These are phyloP conservation scores for Zhuliangozyma blackwelliae DNA, from an alignment of 1,139 yeast genomes.

Conservation along the genomic window DNA sequence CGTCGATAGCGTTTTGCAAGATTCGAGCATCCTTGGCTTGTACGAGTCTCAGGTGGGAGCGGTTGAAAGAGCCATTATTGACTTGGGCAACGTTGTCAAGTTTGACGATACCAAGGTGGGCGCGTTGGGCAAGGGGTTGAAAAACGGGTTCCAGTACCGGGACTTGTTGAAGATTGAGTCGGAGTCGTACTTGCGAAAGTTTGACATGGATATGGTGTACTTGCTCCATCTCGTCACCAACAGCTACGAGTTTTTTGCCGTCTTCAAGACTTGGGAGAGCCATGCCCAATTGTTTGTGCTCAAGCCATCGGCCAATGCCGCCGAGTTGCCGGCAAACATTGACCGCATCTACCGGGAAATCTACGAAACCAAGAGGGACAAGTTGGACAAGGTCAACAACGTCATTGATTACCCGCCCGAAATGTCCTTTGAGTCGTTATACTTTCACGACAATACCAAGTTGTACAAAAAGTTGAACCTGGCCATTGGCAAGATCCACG, in stretches of 20 bases:
- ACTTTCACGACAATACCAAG: conserved; percentile 46
- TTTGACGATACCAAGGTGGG: conserved; percentile 73
- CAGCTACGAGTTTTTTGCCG: conserved; percentile 68
- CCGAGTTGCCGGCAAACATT: conserved; percentile 55
- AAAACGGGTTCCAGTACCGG: conserved; percentile 71
- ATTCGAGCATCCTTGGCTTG: conserved; percentile 60
- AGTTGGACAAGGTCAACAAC: conserved; percentile 36
- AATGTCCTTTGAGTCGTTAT: conserved; percentile 47
- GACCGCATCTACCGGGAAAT: conserved; percentile 53
- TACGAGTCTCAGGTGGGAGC: conserved; percentile 73
- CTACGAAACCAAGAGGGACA: conserved; percentile 43
- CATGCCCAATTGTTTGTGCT: conserved; percentile 53
- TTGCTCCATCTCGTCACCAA: conserved; percentile 70
- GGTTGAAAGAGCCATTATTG: conserved; percentile 71
- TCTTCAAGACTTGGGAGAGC: conserved; percentile 66
- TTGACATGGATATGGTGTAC: conserved; percentile 60
- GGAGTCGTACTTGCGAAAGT: conserved; percentile 49
- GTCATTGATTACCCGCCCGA: conserved; percentile 50
- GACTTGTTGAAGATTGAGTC: conserved; percentile 49
- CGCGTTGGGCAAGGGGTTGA: conserved; percentile 81
- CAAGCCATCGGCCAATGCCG: conserved; percentile 69
- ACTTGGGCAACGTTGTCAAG: conserved; percentile 68
- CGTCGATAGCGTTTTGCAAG: conserved; percentile 63
- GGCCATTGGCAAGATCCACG: conserved; percentile 53
- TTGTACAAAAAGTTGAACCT: conserved; percentile 53